Conservation (phyloP, 2,329 filamentous ascomycete genomes). For the Fusarium guadeloupense region DNA sequence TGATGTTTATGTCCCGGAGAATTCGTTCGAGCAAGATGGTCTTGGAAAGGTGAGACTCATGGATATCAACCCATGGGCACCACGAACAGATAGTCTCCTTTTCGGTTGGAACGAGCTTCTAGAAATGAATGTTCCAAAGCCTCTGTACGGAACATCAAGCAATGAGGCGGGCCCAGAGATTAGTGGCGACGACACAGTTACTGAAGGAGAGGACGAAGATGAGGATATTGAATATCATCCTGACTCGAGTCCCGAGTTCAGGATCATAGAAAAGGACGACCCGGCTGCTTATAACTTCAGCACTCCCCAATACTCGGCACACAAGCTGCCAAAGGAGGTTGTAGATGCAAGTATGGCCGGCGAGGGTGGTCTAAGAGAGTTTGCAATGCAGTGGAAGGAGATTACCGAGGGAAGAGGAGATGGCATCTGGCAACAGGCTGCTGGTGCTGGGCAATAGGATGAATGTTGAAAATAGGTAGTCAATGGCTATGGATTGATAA, state of each 20-base stretch:
- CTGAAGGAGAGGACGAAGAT: conserved; percentile 52
- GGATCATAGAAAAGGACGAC: conserved; percentile 84
- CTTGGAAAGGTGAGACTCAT: conserved; percentile 84
- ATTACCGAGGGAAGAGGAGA: conserved; percentile 56
- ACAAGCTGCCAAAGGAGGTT: conserved; percentile 94
- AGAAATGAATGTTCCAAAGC: conserved; percentile 69
- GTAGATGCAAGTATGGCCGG: conserved; percentile 76
- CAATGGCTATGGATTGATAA: background rate
- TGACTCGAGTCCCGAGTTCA: conserved; percentile 77
- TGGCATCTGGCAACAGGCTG: conserved; percentile 52
- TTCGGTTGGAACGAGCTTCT: conserved; percentile 93
- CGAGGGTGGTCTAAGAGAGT: conserved; percentile 81
- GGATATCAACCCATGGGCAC: conserved; percentile 95
- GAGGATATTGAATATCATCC: conserved; percentile 60
- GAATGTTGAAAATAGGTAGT: background rate
- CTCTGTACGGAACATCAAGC: conserved; percentile 60
- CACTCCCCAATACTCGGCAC: conserved; percentile 88
- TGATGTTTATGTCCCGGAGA: conserved; percentile 88
- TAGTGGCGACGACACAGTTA: conserved; percentile 50
- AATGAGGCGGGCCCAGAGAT: conserved; percentile 45
- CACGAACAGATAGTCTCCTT: conserved; percentile 84
- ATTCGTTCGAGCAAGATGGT: conserved; percentile 61
- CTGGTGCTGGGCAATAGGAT: conserved; percentile 20
- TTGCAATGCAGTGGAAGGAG: conserved; percentile 78
- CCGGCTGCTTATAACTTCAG: conserved; percentile 89